Evolutionary conservation across 371 early-diverging fungal species (phyloP), one percentile per base, ranked within the genome.

Genomic region (Apophysomyces trapeziformis): DNA sequence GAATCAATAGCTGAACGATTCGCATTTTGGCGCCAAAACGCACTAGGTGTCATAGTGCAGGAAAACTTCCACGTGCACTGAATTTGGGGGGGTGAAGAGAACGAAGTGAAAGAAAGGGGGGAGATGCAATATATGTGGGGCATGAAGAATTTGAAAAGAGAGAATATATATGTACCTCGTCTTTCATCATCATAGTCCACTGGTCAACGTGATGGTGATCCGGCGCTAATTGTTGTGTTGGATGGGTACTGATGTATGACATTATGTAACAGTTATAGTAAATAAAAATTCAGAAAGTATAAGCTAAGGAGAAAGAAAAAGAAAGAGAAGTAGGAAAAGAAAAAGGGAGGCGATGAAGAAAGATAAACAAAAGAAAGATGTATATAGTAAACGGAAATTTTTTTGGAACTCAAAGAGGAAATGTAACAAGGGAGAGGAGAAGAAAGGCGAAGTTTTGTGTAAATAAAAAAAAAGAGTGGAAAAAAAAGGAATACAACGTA

Each of bases 101-200:
- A 11, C 1, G 54, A 21, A 21, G 54, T 4, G 14, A 43, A 43
- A 43, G 14, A 43, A 43, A 43, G 43, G 43, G 43, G 43, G 43
- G 43, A 43, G 43, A 43, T 12, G 43, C 14, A 43, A 14, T 43
- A 47, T 1, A 14, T n/a, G n/a, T n/a, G 0, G n/a, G 13, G 16
- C n/a, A 7, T n/a, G 16, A n/a, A 47, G 18, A n/a, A 47, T 13
- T 47, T n/a, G 50, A 21, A 21, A 26, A 50, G 54, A 32, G 21
- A 50, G 21, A 41, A 41, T 13, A 41, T 50, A 32, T 47, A 50
- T 21, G 35, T 50, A 50, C 54, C 54, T 50, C 54, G 8, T 50
- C 54, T 50, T 50, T 50, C 54, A 50, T 50, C 54, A 50, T 50
- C 54, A 50, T 50, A 16, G 54, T 21, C 54, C 54, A 50, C 21